These are phyloP conservation scores for Durotheca rogersii DNA, from an alignment of 495 filamentous ascomycete genomes.

Conservation along the genomic window DNA sequence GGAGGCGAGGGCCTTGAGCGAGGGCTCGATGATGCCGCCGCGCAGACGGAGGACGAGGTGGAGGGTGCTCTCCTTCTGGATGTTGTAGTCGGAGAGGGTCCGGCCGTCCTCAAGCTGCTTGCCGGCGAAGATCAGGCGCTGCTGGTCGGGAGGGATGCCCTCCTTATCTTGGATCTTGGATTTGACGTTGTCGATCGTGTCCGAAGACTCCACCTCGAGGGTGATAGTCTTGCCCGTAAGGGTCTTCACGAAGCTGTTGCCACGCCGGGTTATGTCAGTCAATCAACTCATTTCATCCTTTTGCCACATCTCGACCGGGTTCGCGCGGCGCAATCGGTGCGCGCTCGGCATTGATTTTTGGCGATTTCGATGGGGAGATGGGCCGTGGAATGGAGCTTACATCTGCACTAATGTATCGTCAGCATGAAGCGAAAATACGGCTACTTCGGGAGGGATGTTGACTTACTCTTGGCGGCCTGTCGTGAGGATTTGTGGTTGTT, in stretches of 20 bases:
- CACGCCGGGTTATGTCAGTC: slow-evolving; percentile 44
- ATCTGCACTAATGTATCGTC: slow-evolving; percentile 41
- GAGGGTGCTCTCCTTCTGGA: slow-evolving; percentile 99
- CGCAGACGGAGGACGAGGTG: slow-evolving; percentile 98
- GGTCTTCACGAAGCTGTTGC: slow-evolving; percentile 91
- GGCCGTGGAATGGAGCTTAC: slow-evolving; percentile 35
- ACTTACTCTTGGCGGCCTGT: slow-evolving; percentile 41
- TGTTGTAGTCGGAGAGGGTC: slow-evolving; percentile 99
- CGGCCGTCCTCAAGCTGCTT: slow-evolving; percentile 99
- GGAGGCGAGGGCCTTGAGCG: slow-evolving; percentile 94
- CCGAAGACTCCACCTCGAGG: slow-evolving; percentile 97
- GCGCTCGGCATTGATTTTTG: slow-evolving; percentile 9
- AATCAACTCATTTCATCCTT: slow-evolving; percentile 1
- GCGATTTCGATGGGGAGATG: background rate
- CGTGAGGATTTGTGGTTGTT: slow-evolving; percentile 19
- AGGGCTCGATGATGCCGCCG: slow-evolving; percentile 99
- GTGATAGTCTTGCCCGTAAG: slow-evolving; percentile 99
- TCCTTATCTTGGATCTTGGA: slow-evolving; percentile 99
- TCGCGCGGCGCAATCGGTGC: slow-evolving; percentile 8
- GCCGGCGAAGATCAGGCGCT: slow-evolving; percentile 98
- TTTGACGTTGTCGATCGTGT: slow-evolving; percentile 99
- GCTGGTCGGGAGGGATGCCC: slow-evolving; percentile 98
- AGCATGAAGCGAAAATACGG: background rate
- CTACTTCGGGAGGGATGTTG: background rate
- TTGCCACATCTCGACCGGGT: background rate